Conservation (phyloP, 257 asterid species). For the Nicotiana attenuata region DNA sequence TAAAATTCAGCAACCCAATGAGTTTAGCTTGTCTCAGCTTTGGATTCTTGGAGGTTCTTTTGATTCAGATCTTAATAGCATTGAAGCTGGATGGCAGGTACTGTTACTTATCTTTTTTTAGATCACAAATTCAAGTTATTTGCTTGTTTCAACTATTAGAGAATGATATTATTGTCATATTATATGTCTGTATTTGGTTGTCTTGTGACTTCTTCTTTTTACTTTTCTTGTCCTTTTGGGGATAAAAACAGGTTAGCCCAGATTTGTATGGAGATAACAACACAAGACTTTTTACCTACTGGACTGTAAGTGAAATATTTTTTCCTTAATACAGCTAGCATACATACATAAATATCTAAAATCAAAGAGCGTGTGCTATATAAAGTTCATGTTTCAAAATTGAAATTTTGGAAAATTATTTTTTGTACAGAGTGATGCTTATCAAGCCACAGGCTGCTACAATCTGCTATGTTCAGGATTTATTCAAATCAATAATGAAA, state of each 20-base stretch:
- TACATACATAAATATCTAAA: background rate
- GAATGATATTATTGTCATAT: background rate
- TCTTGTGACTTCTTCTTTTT: background rate
- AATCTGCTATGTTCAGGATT: slow-evolving; percentile 81
- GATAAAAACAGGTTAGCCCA: slow-evolving; percentile 68
- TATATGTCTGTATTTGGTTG: background rate
- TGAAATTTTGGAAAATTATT: slow-evolving; percentile 16
- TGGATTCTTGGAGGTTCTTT: slow-evolving; percentile 87
- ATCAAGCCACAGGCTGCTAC: slow-evolving; percentile 88
- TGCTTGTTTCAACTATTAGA: background rate
- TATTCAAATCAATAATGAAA: slow-evolving; percentile 61
- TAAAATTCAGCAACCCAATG: slow-evolving; percentile 68
- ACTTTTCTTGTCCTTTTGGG: slow-evolving; percentile 6
- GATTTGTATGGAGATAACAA: slow-evolving; percentile 75
- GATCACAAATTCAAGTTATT: background rate
- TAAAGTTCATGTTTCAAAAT: slow-evolving; percentile 15
- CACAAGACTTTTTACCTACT: slow-evolving; percentile 85
- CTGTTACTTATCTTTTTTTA: background rate
- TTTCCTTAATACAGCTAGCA: slow-evolving; percentile 29
- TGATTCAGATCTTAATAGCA: slow-evolving; percentile 71
- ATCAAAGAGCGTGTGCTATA: background rate
- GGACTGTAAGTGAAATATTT: slow-evolving; percentile 67
- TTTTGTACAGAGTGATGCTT: slow-evolving; percentile 64
- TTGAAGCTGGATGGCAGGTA: slow-evolving; percentile 97
- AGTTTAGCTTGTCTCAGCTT: slow-evolving; percentile 77